Conservation (phyloP, 2,329 filamentous ascomycete species). For the Curvularia lunata region DNA sequence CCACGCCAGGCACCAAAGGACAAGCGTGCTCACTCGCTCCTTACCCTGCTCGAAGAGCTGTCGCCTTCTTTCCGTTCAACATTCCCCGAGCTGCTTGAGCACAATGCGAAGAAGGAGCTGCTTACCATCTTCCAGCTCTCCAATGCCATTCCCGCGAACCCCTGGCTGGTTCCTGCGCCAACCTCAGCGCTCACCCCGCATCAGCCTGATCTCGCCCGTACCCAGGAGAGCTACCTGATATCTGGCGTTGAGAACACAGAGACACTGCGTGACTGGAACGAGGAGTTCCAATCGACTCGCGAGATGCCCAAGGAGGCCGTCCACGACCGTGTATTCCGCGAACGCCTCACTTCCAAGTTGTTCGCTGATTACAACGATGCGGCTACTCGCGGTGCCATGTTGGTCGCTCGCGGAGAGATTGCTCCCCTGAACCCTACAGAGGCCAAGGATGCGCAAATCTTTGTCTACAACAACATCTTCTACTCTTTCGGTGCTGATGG, state of each 20-base stretch:
- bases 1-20: slow-evolving; percentile 81
- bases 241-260: slow-evolving; percentile 92
- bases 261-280: slow-evolving; percentile 96
- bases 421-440: slow-evolving; percentile 95
- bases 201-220: slow-evolving; percentile 81
- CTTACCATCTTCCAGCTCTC: slow-evolving; percentile 94
- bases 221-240: slow-evolving; percentile 91
- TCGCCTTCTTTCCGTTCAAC: slow-evolving; percentile 82
- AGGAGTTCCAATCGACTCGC: slow-evolving; percentile 96
- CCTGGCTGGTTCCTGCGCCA: slow-evolving; percentile 82
- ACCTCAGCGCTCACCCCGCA: slow-evolving; percentile 72
- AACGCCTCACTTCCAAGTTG: slow-evolving; percentile 90
- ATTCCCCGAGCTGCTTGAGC: slow-evolving; percentile 81
- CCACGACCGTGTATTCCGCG: slow-evolving; percentile 94
- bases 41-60: slow-evolving; percentile 76
- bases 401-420: slow-evolving; percentile 92
- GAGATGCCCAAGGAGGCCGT: slow-evolving; percentile 93
- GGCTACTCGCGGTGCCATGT: slow-evolving; percentile 85
- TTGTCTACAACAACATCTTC: slow-evolving; percentile 99
- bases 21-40: slow-evolving; percentile 80
- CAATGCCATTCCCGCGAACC: slow-evolving; percentile 88
- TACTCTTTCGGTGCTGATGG: slow-evolving; percentile 98
- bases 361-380: slow-evolving; percentile 98
- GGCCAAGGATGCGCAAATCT: slow-evolving; percentile 90
- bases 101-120: slow-evolving; percentile 84